Percentiles rank a stretch among this genome's conserved stretches.
Conservation (phyloP, 148 eudicot genomes). For the Vaccinium macrocarpon region DNA sequence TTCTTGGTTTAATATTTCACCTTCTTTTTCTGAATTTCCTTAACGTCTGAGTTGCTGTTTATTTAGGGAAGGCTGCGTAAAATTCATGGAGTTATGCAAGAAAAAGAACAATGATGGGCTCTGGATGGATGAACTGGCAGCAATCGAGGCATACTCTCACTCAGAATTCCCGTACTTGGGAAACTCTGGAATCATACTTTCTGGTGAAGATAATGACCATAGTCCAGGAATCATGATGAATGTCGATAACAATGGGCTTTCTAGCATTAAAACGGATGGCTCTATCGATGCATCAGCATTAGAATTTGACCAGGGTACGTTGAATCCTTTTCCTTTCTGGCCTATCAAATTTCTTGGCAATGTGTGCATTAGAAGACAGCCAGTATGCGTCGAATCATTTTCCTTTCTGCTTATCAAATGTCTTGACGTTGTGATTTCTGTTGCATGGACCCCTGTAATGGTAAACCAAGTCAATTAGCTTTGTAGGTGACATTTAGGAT, state of each 20-base stretch:
- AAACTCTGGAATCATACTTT: conserved; percentile 55
- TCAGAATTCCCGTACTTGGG: conserved; percentile 52
- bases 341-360: neutral
- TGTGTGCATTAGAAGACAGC: conserved; percentile 28
- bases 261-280: conserved; percentile 30
- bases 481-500: neutral
- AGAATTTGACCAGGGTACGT: conserved; percentile 46
- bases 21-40: conserved; percentile 3
- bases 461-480: neutral
- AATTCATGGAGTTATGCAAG: conserved; percentile 68
- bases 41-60: conserved; percentile 13
- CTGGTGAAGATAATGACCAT: conserved; percentile 54
- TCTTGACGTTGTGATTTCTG: neutral
- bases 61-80: conserved; percentile 72
- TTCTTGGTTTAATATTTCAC: neutral
- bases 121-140: conserved; percentile 87
- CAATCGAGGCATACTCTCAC: conserved; percentile 72
- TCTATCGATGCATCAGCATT: conserved; percentile 39
- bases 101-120: conserved; percentile 67
- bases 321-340: neutral
- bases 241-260: neutral
- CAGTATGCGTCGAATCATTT: conserved; percentile 32
- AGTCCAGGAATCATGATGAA: conserved; percentile 30
- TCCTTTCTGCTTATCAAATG: neutral
- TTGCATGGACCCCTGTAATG: neutral